Percentiles rank a stretch among this genome's conserved stretches.
Evolutionary conservation across 2,329 filamentous ascomycete genomes (phyloP).

Genomic region (Dendrostoma leiphaemia): DNA sequence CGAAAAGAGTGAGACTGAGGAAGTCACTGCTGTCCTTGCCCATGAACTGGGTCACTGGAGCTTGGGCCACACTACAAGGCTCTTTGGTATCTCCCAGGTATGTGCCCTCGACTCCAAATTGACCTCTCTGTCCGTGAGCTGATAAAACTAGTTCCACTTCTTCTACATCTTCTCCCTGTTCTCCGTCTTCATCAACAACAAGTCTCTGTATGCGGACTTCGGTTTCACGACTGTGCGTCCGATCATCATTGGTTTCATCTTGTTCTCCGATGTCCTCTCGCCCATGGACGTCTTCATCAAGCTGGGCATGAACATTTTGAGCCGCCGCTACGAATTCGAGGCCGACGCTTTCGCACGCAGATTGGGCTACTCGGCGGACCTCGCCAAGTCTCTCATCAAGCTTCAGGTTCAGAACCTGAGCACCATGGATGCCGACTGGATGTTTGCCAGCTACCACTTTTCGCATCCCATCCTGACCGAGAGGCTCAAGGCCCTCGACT

Average conservation of each 20-base stretch:
- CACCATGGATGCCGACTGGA: constrained; percentile 98
- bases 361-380: constrained; percentile 79
- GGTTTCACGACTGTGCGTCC: constrained; percentile 81
- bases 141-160: constrained; percentile 69
- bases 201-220: constrained; percentile 84
- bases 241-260: constrained; percentile 94
- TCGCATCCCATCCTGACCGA: constrained; percentile 96
- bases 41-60: constrained; percentile 98
- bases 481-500: constrained; percentile 85
- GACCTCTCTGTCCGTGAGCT: background rate
- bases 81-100: constrained; percentile 84
- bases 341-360: constrained; percentile 86
- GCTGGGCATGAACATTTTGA: constrained; percentile 93
- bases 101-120: constrained; percentile 21
- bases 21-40: constrained; percentile 91
- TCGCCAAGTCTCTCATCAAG: constrained; percentile 88
- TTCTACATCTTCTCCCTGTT: constrained; percentile 97
- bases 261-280: constrained; percentile 94
- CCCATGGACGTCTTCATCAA: constrained; percentile 95
- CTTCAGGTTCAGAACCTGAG: constrained; percentile 97
- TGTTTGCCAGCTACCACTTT: constrained; percentile 98
- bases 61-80: constrained; percentile 87
- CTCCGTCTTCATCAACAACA: constrained; percentile 96
- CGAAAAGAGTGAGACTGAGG: constrained; percentile 87
- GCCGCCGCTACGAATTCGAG: constrained; percentile 92